Evolutionary conservation across 768 basidiomycete species (phyloP).

Genomic region (Agaricus subrufescens): DNA sequence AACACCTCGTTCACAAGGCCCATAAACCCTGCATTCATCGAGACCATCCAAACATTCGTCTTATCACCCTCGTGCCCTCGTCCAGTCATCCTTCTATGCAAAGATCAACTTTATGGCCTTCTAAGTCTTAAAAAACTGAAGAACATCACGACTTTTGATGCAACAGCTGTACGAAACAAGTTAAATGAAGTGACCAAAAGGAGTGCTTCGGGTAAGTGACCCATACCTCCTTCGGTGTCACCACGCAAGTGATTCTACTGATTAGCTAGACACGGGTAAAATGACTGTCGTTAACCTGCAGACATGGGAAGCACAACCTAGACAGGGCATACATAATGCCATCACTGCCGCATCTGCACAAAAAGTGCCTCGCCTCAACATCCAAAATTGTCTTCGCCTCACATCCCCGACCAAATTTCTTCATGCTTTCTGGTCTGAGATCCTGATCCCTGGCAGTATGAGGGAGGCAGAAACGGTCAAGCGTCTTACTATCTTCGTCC

Average conservation of each 20-base stretch:
- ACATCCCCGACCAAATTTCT: slow-evolving; percentile 60
- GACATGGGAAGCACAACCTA: slow-evolving; percentile 49
- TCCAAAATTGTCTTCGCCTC: slow-evolving; percentile 60
- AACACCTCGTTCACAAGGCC: slow-evolving; percentile 30
- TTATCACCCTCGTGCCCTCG: slow-evolving; percentile 60
- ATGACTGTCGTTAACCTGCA: slow-evolving; percentile 16
- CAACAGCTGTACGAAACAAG: slow-evolving; percentile 7
- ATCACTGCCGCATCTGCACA: slow-evolving; percentile 54
- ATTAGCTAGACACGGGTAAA: not conserved
- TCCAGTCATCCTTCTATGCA: slow-evolving; percentile 58
- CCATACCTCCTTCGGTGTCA: not conserved
- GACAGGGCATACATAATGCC: slow-evolving; percentile 51
- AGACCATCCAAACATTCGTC: slow-evolving; percentile 64
- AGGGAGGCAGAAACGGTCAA: slow-evolving; percentile 52
- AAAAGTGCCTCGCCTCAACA: slow-evolving; percentile 61
- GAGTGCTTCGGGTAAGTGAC: not conserved
- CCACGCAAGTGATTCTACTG: not conserved
- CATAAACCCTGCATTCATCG: slow-evolving; percentile 45
- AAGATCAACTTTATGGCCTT: slow-evolving; percentile 9
- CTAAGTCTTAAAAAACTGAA: slow-evolving; percentile 2
- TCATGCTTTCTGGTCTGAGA: slow-evolving; percentile 62
- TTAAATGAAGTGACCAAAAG: slow-evolving; percentile 2
- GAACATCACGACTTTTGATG: slow-evolving; percentile 3
- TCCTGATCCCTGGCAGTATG: slow-evolving; percentile 34
- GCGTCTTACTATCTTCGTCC: slow-evolving; percentile 62